Percentiles rank a stretch among this genome's conserved stretches.
Conservation (phyloP, 73 alveolate species). For the Effrenium voratum region DNA sequence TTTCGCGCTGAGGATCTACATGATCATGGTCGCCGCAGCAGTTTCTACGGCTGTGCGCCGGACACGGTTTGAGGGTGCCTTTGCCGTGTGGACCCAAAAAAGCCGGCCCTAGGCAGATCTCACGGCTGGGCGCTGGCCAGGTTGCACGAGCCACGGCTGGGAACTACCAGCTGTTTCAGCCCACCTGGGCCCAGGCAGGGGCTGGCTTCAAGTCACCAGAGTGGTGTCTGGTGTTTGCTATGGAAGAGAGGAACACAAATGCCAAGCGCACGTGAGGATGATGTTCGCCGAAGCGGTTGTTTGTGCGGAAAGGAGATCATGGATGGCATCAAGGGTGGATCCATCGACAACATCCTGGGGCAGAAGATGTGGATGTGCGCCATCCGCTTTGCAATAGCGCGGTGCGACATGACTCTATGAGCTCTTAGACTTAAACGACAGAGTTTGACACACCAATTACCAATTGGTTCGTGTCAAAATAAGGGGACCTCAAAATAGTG, state of each 20-base stretch:
- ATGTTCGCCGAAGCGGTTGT: too few species aligned
- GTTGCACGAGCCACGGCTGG: slow-evolving; percentile 85
- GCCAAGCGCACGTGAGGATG: too few species aligned
- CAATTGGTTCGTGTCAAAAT: too few species aligned
- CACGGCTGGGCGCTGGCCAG: not conserved
- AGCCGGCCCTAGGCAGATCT: not conserved
- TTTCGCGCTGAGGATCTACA: slow-evolving; percentile 82
- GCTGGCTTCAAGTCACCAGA: too few species aligned
- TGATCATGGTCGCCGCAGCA: slow-evolving; percentile 80
- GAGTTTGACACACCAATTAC: too few species aligned
- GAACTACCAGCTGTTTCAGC: slow-evolving; percentile 52
- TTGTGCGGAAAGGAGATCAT: slow-evolving; percentile 26
- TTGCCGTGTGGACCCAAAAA: too few species aligned
- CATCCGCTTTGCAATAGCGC: too few species aligned
- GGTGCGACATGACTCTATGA: too few species aligned
- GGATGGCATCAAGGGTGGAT: slow-evolving; percentile 47
- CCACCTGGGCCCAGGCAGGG: slow-evolving; percentile 68
- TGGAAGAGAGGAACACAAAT: too few species aligned
- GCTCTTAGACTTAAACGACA: too few species aligned
- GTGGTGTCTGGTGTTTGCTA: too few species aligned
- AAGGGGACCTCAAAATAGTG: too few species aligned
- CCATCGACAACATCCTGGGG: slow-evolving; percentile 65
- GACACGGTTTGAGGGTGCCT: not conserved
- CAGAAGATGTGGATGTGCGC: slow-evolving; percentile 64
- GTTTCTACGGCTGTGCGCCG: slow-evolving; percentile 31